These are phyloP conservation scores for Neurospora sp. DNA, from an alignment of 495 filamentous ascomycete species.

Conservation along the genomic window DNA sequence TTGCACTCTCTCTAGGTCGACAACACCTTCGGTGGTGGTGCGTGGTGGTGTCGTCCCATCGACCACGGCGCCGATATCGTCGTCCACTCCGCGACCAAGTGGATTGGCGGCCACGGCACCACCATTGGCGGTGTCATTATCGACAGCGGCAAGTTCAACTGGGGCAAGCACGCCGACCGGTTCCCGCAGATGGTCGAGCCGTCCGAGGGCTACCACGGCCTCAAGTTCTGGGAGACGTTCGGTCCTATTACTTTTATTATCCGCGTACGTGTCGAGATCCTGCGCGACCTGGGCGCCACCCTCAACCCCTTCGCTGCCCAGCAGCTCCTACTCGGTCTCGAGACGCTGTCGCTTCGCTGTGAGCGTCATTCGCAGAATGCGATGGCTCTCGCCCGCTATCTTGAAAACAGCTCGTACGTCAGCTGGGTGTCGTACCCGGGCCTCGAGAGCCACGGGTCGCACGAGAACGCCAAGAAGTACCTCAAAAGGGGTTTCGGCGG, in stretches of 20 bases:
- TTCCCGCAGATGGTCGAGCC: constrained; percentile 96
- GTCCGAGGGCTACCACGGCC: constrained; percentile 84
- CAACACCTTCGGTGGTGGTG: constrained; percentile 63
- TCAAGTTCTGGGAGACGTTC: constrained; percentile 97
- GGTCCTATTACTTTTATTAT: constrained; percentile 77
- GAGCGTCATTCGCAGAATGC: constrained; percentile 88
- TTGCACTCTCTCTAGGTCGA: constrained; percentile 48
- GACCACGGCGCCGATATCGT: constrained; percentile 92
- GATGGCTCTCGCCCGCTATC: constrained; percentile 69
- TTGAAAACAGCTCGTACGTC: constrained; percentile 74
- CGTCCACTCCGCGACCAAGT: constrained; percentile 94
- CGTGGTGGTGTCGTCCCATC: constrained; percentile 51
- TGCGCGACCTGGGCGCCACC: constrained; percentile 75
- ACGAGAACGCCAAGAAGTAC: constrained; percentile 82
- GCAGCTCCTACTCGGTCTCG: constrained; percentile 80
- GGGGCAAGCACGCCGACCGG: constrained; percentile 76
- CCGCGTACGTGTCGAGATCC: constrained; percentile 64
- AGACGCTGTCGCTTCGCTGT: constrained; percentile 78
- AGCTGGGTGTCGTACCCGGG: constrained; percentile 94
- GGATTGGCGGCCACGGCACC: constrained; percentile 97
- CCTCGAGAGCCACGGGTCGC: constrained; percentile 68
- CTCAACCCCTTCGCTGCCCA: constrained; percentile 95
- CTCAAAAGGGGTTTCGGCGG: constrained; percentile 81
- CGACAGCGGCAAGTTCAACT: constrained; percentile 93
- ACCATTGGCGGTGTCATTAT: constrained; percentile 87